Percentiles rank a stretch among this genome's conserved stretches.
These are phyloP conservation scores for Tricholoma matsutake DNA, from an alignment of 768 basidiomycete species.

Conservation along the genomic window DNA sequence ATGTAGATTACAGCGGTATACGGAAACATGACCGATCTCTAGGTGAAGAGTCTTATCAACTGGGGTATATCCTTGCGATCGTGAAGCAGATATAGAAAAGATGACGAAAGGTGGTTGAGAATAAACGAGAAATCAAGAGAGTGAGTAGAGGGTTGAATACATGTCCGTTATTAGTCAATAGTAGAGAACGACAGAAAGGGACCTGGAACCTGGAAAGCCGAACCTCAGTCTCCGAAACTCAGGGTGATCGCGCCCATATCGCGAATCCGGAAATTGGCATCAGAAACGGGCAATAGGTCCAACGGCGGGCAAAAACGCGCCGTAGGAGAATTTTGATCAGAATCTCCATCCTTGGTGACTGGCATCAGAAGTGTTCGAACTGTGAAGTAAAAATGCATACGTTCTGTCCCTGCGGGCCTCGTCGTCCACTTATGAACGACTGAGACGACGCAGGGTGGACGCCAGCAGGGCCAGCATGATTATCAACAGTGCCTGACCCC, in stretches of 20 bases:
- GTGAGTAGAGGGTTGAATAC: not conserved
- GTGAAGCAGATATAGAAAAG: not conserved
- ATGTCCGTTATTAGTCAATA: not conserved
- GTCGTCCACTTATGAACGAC: not conserved
- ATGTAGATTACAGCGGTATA: not conserved
- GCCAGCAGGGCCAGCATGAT: not conserved
- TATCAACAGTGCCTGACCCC: not conserved
- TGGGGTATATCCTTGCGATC: not conserved
- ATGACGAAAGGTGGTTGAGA: too few relatives aligned
- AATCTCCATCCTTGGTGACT: not conserved
- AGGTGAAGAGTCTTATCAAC: not conserved
- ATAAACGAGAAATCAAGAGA: not conserved
- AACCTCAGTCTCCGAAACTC: conserved; percentile 4
- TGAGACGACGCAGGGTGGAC: not conserved
- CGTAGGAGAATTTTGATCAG: not conserved
- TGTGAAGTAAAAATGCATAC: not conserved
- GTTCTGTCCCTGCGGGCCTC: not conserved
- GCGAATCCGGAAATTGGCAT: conserved; percentile 16
- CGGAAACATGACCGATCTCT: not conserved
- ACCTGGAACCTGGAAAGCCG: not conserved
- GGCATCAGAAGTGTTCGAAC: not conserved
- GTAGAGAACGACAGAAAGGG: not conserved
- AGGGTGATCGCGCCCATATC: conserved; percentile 14
- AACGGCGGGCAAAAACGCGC: not conserved
- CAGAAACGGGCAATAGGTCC: conserved; percentile 5